Evolutionary conservation across 176 grass and related monocot species (phyloP).

Genomic region (Raddia distichophylla): DNA sequence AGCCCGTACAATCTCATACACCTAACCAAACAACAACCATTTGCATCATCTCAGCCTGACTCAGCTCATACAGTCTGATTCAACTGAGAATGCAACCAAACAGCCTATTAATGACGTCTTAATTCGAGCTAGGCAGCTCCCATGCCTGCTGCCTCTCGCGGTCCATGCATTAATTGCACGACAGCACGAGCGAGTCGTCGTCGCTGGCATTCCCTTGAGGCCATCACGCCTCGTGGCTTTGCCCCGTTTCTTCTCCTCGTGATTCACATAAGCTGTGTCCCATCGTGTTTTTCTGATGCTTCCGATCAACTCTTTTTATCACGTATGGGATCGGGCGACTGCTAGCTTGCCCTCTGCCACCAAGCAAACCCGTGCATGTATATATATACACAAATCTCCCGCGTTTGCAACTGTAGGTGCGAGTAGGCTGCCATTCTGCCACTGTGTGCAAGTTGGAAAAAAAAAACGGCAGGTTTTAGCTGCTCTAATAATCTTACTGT

Average conservation of each 20-base stretch:
- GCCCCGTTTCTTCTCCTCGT: constrained; percentile 18
- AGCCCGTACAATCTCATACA: no score
- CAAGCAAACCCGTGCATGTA: background rate
- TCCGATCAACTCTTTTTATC: no score
- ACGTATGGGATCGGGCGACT: no score
- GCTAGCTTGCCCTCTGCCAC: no score
- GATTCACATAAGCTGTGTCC: constrained; percentile 22
- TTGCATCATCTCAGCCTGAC: no score
- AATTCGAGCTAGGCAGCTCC: constrained; percentile 8
- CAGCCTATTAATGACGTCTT: background rate
- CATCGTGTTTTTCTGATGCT: background rate
- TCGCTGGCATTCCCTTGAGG: background rate
- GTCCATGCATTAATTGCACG: background rate
- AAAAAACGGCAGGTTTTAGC: background rate
- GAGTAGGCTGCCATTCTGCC: no score
- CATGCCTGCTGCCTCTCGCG: constrained; percentile 28
- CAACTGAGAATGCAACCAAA: no score
- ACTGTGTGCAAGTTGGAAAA: background rate
- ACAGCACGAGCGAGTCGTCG: background rate
- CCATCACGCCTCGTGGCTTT: constrained; percentile 18
- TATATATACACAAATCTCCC: background rate
- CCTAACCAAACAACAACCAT: no score
- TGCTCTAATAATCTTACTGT: background rate
- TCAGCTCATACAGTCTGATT: no score
- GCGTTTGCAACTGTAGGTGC: constrained; percentile 28